Base-by-base conservation (phyloP, 495 filamentous ascomycete genomes). In the Achaetomiella virescens region DNA sequence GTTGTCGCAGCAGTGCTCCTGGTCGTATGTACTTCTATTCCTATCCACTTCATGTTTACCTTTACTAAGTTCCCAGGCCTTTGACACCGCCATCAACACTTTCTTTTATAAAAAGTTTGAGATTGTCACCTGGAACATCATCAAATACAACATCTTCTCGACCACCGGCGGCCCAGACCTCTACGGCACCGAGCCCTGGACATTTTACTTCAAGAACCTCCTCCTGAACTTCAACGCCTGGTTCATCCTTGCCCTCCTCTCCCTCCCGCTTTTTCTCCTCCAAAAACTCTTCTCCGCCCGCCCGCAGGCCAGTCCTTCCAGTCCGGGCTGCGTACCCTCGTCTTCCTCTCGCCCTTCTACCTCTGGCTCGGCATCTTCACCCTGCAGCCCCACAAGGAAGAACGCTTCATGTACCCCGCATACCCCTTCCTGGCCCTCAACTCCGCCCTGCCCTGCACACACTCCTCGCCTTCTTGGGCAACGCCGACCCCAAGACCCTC, bases 351-450 rank as follows among this genome's bases (percentile, higher is more conserved):
- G 1, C 92, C 95, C 0, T 92, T 97, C 71, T 97, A 97, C 67
- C 79, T 96, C 68, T 99, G 95, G 95, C 80, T 97, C 22, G 82
- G 69, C 7, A 92, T 97, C 52, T 97, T 99, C 72, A 89, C 89
- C 3, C 66, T 85, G 10, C 93, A 97, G 66, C 85, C 93, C 18
- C 95, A 99, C 77, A 99, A 99, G 63, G 95, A 99, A 70, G 95
- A 99, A 66, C 78, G 95, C 8, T 99, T 99, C 75, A 97, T 99
- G 91, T 97, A 95, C 69, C 92, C 92, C 0, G 86, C 85, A 21
- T 99, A 99, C 67, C 93, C 95, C 9, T 86, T 90, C 49, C 78
- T 99, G 22, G 90, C 87, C n/a, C 77, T 97, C 24, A 93, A 93
- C 71, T 92, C 92, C 12, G 89, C 91, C n/a, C 73, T 96, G 75